These are phyloP conservation scores for Hippophae gyantsensis DNA, from an alignment of 306 rosid species.

Conservation along the genomic window DNA sequence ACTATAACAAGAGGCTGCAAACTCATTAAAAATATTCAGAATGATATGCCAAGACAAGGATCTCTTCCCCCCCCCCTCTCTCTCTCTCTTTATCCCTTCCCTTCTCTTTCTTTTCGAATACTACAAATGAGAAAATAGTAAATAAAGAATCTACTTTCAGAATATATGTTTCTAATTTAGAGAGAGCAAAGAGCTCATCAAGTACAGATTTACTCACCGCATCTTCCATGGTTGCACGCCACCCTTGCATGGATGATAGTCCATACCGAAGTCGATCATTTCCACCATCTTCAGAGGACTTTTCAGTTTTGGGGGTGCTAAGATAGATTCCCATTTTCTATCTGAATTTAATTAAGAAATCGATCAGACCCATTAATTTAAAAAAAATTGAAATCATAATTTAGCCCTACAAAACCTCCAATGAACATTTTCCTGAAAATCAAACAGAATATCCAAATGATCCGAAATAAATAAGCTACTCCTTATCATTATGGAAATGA, in stretches of 20 bases:
- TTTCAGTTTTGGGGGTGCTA: constrained; percentile 88
- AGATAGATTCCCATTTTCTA: constrained; percentile 79
- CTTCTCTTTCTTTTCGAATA: too few species aligned
- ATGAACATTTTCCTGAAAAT: too few species aligned
- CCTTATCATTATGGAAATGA: too few species aligned
- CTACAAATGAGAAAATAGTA: neutral
- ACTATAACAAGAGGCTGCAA: too few species aligned
- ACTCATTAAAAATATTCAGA: too few species aligned
- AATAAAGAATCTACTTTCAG: neutral
- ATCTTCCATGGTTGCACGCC: constrained; percentile 99
- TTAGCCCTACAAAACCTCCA: neutral
- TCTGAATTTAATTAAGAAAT: neutral
- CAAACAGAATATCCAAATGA: too few species aligned
- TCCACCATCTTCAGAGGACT: constrained; percentile 82
- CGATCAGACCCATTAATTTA: neutral
- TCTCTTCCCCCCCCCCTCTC: too few species aligned
- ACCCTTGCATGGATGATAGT: constrained; percentile 96
- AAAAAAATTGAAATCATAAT: neutral
- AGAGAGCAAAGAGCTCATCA: constrained; percentile 14
- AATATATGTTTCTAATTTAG: constrained; percentile 1
- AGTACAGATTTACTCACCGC: constrained; percentile 88
- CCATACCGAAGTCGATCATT: constrained; percentile 63
- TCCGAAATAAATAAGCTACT: too few species aligned
- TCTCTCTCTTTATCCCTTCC: too few species aligned
- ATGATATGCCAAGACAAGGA: too few species aligned